Evolutionary conservation across 1,284 basidiomycete genomes (phyloP).

Genomic region (Microbotryum lychnidis-dioicae): DNA sequence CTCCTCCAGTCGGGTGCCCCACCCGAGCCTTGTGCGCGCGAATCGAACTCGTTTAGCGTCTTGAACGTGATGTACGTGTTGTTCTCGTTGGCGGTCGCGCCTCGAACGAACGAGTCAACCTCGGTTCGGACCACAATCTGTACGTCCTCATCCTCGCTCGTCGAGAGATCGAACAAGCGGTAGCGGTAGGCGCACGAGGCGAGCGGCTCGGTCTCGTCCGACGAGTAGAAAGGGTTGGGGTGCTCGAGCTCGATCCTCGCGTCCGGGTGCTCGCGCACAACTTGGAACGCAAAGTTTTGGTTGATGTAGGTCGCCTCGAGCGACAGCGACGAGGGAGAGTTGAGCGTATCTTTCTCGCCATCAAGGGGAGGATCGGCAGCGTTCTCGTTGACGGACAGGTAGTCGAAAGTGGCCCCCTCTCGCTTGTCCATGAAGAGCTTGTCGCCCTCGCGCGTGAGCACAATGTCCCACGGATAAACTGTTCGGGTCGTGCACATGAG

Average conservation of each 20-base stretch:
- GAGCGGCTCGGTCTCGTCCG: slow-evolving; percentile 87
- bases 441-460: slow-evolving; percentile 85
- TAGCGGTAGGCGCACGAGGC: slow-evolving; percentile 96
- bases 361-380: slow-evolving; percentile 91
- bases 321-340: slow-evolving; percentile 86
- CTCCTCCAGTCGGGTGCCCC: slow-evolving; percentile 95
- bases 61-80: slow-evolving; percentile 71
- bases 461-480: slow-evolving; percentile 98
- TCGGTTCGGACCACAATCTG: slow-evolving; percentile 91
- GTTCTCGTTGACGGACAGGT: slow-evolving; percentile 97
- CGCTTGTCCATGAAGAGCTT: slow-evolving; percentile 97
- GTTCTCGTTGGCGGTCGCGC: slow-evolving; percentile 38
- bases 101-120: slow-evolving; percentile 78
- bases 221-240: slow-evolving; percentile 91
- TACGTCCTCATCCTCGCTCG: slow-evolving; percentile 82
- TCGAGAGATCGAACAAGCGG: slow-evolving; percentile 86
- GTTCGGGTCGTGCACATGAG: slow-evolving; percentile 94
- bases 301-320: slow-evolving; percentile 99
- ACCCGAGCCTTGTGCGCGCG: slow-evolving; percentile 79
- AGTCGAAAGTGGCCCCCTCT: slow-evolving; percentile 94
- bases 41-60: slow-evolving; percentile 94
- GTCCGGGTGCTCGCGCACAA: slow-evolving; percentile 64
- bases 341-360: slow-evolving; percentile 74
- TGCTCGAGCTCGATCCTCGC: slow-evolving; percentile 60
- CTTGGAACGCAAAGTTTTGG: slow-evolving; percentile 97